Base-by-base conservation (phyloP, 495 filamentous ascomycete species). In the Neurospora sp. region DNA sequence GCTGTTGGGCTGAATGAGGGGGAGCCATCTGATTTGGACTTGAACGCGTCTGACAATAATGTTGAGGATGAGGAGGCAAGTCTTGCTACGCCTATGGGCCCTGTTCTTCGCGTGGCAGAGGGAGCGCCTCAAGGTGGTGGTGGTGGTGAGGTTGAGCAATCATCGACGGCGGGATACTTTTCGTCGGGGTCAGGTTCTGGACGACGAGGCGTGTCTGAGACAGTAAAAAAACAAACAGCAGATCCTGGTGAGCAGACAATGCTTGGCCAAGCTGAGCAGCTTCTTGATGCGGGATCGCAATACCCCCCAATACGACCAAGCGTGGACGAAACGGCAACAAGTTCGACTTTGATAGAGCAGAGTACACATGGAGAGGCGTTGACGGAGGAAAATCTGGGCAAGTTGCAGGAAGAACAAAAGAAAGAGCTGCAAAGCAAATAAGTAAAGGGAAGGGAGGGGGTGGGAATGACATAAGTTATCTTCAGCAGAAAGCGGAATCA, bases 381-480 rank as follows among this genome's bases (percentile, higher is more conserved):
- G 69, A 83, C 81, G 27, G 80, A 81, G 73, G 80, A 80, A 70
- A 83, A 83, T 70, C 74, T 83, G 11, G 76, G 76, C 0, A 76
- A 74, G 37, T 71, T 83, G 12, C 79, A 80, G 31, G 41, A 81
- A 42, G 76, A 68, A 61, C 73, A 44, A 20, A 16, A n/a, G 5
- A 20, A 37, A n/a, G 27, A 65, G 27, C 14, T 65, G 53, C 27
- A 65, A 65, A 65, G 53, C 22, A 65, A 9, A 65, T 35, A 31
- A 65, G 14, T 3, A 12, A 35, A 37, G 53, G 53, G 14, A 18
- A 20, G 20, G 20, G 2, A 31, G 1, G 46, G 22, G 5, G 5
- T 16, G 53, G 53, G 5, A 4, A 9, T 27, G 3, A 65, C 27
- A 65, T 4, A 35, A 44, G 14, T 18, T 35, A 37, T 65, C 53